Evolutionary conservation across 2,329 filamentous ascomycete species (phyloP), one percentile per base, ranked within the genome.

Genomic region (Pseudopithomyces maydicus): DNA sequence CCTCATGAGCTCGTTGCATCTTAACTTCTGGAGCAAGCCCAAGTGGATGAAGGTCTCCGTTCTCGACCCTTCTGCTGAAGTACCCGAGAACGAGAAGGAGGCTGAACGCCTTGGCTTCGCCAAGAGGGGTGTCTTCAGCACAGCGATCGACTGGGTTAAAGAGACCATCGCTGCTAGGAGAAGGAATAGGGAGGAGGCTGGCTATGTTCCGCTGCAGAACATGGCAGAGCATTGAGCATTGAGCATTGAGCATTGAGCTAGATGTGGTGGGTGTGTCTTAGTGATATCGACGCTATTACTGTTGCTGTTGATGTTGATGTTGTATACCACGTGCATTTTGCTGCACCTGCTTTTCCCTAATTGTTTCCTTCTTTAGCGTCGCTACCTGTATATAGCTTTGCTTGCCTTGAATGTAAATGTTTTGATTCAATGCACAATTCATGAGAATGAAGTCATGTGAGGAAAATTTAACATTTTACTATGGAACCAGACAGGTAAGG

Each of bases 21-120:
- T 99, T 59, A 96, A 92, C 74, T 88, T 91, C 73, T 98, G 94
- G 93, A 85, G 81, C 61, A 82, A 93, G 15, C 95, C 95, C 0
- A 78, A 78, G 29, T 98, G 92, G 92, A 94, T 98, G 90, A 86
- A 91, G 44, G 86, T 90, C 63, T 84, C 85, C 6, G 80, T 82
- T 14, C 79, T 89, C 32, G 86, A 89, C 56, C 76, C 76, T 6
- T 52, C 43, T 14, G 73, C 74, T 6, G 62, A 71, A n/a, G 49
- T 71, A 8, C 64, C 66, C 6, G 65, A 68, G 33, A 67, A 47
- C 33, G 73, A 75, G 42, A 57, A 56, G 41, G 67, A 74, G 52
- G 60, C 48, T 5, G 70, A 70, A 57, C 68, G 63, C 36, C 7
- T 64, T 15, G 48, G 62, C 33, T 15, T 62, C n/a, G 48, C 39